Conservation (phyloP, 2,329 filamentous ascomycete genomes). For the Parafenestella ontariensis region DNA sequence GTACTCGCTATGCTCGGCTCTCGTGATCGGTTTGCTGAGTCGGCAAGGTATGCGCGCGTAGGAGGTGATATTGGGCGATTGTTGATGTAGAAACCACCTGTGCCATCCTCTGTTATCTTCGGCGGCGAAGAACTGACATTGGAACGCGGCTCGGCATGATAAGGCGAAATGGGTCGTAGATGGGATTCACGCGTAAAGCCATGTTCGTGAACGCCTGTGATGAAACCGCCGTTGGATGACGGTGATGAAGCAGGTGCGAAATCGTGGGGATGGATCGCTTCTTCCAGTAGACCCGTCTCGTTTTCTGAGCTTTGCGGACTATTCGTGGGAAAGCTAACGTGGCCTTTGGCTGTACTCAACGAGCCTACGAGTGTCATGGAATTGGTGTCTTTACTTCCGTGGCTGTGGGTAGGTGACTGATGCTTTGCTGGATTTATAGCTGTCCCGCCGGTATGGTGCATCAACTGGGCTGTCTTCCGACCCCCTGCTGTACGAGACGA, state of each 20-base stretch:
- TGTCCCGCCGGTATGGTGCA: conserved; percentile 13
- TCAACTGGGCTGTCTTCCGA: conserved; percentile 24
- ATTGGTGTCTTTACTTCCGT: conserved; percentile 14
- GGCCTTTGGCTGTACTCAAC: conserved; percentile 13
- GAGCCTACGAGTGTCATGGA: conserved; percentile 23
- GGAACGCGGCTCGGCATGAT: too few species aligned
- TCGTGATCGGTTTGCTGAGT: conserved; percentile 12
- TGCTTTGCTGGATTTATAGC: conserved; percentile 11
- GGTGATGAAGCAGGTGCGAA: conserved; percentile 15
- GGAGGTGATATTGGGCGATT: conserved; percentile 19
- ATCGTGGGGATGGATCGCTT: conserved; percentile 20
- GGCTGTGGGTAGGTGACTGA: conserved; percentile 8
- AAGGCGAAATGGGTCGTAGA: conserved; percentile 10
- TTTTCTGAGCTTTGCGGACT: conserved; percentile 18
- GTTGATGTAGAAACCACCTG: conserved; percentile 22
- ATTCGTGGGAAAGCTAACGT: conserved; percentile 1
- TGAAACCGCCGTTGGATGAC: neutral
- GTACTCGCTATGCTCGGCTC: conserved; percentile 16
- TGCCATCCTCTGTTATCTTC: conserved; percentile 19
- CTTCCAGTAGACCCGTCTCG: conserved; percentile 11
- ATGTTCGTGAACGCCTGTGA: conserved; percentile 18
- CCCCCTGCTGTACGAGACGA: conserved; percentile 35
- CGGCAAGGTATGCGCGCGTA: conserved; percentile 12
- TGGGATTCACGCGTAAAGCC: conserved; percentile 2
- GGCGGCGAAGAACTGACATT: neutral